Base-by-base conservation (phyloP, 228 moss, liverwort and hornwort genomes). In the Sphagnum magellanicum region DNA sequence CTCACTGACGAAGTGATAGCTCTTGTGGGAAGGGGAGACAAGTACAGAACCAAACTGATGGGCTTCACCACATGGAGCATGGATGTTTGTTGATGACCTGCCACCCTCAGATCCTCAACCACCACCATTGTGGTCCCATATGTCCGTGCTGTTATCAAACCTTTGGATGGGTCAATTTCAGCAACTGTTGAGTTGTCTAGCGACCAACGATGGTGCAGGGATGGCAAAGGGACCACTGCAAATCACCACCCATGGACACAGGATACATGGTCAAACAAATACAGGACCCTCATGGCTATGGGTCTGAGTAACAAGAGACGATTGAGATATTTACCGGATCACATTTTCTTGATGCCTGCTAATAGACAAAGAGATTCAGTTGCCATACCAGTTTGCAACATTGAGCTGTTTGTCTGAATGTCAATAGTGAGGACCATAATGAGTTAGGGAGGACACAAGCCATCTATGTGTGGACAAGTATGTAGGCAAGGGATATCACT, bases 1-100 rank as follows among this genome's bases (percentile, higher is more conserved):
- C 67, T 81, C 53, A 75, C 64, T 48, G 71, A 72, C 75, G 76
- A 79, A 81, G 78, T 73, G 71, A 75, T 64, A 65, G 81, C 91
- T 77, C 83, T 83, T 16, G 74, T 77, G 52, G 77, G 70, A 68
- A 92, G 79, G 62, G 92, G 88, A 77, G 81, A 86, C 73, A 96
- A 77, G 63, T 81, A 83, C 47, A 91, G 78, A 7, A 82, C 84
- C 86, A 96, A 81, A 74, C 79, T 91, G 63, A 82, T 81, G 50
- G 96, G 96, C 65, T 73, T 81, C 51, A 96, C 96, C 58, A 92
- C 86, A 71, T 92, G 84, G 69, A 96, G 78, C 47, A 86, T 91
- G 32, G 96, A 96, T 67, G 77, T 96, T 70, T 96, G 96, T 68
- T 91, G 89, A 77, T 96, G 96, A 13, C 91, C 96, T 71, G 81